Evolutionary conservation across 2,329 filamentous ascomycete genomes (phyloP).

Genomic region (Lachnellula occidentalis): DNA sequence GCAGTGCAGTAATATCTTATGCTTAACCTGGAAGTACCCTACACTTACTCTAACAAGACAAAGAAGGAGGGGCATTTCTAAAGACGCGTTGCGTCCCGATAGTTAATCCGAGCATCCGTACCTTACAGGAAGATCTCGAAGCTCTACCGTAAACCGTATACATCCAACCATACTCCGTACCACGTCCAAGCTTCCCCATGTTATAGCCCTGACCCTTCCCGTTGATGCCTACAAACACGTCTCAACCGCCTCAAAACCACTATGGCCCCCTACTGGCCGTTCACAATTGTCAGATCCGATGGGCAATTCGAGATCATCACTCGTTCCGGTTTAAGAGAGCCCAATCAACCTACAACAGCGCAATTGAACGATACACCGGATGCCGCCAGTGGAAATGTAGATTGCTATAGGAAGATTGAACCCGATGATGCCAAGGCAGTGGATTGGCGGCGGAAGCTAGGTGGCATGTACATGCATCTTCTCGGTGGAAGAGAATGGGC

Average conservation of each 20-base stretch:
- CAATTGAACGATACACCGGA: constrained; percentile 48
- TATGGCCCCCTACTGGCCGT: constrained; percentile 24
- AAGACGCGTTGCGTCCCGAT: too few species aligned
- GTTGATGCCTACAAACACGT: too few species aligned
- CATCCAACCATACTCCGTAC: too few species aligned
- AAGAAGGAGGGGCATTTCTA: too few species aligned
- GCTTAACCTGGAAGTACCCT: too few species aligned
- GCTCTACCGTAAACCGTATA: background rate
- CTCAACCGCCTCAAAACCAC: background rate
- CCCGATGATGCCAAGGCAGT: constrained; percentile 46
- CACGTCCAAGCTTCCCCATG: background rate
- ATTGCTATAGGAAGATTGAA: constrained; percentile 48
- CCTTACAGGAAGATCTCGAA: background rate
- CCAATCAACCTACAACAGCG: constrained; percentile 44
- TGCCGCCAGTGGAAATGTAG: constrained; percentile 44
- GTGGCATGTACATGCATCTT: constrained; percentile 50
- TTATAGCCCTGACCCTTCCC: background rate
- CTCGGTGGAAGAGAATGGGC: constrained; percentile 33
- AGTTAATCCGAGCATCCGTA: too few species aligned
- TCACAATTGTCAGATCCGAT: constrained; percentile 26
- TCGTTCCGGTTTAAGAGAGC: constrained; percentile 30
- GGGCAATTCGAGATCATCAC: constrained; percentile 21
- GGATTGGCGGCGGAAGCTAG: constrained; percentile 54
- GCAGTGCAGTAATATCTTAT: too few species aligned
- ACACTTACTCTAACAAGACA: too few species aligned